A percentile compares a stretch with the other conserved stretches of the same genome.
phyloP scores from a whole-genome alignment of 352 stramenopile genomes.

The Blastocystis sp. region DNA sequence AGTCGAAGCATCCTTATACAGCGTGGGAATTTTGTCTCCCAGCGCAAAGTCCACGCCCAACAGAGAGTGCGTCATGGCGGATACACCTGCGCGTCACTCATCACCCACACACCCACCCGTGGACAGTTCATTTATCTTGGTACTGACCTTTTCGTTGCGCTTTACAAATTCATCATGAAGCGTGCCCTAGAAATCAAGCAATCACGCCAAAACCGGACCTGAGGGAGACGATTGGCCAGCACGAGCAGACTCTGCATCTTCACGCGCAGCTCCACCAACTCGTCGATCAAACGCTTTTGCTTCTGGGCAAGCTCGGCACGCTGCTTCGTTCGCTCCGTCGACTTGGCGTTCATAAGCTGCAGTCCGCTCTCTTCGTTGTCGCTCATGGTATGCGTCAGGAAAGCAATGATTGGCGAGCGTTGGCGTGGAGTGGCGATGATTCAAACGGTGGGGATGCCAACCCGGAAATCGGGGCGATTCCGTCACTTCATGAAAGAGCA shows the following conservation, averaged over 20 bases:
- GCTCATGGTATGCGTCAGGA: too few species aligned
- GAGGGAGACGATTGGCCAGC: conserved; percentile 38
- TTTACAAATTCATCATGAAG: neutral
- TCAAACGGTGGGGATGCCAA: too few species aligned
- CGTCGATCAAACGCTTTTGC: conserved; percentile 58
- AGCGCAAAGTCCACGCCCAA: neutral
- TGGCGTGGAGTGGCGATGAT: too few species aligned
- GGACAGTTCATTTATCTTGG: conserved; percentile 10
- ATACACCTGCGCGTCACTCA: conserved; percentile 4
- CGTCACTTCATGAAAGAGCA: too few species aligned
- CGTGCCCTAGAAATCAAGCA: neutral
- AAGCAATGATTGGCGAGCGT: too few species aligned
- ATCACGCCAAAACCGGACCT: neutral
- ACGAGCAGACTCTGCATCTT: conserved; percentile 65
- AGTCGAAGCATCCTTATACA: conserved; percentile 4
- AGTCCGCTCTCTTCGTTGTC: conserved; percentile 29
- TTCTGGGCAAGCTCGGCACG: conserved; percentile 40
- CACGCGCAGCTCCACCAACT: conserved; percentile 45
- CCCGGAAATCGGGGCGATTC: too few species aligned
- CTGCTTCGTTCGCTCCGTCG: conserved; percentile 51
- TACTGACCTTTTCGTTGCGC: conserved; percentile 27
- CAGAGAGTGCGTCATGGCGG: neutral
- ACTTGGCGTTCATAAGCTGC: conserved; percentile 33
- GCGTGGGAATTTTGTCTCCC: neutral
- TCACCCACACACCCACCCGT: neutral